A percentile compares a stretch with the other conserved stretches of the same genome.
Evolutionary conservation across 768 basidiomycete genomes (phyloP).

Genomic region (Lentinus tigrinus): DNA sequence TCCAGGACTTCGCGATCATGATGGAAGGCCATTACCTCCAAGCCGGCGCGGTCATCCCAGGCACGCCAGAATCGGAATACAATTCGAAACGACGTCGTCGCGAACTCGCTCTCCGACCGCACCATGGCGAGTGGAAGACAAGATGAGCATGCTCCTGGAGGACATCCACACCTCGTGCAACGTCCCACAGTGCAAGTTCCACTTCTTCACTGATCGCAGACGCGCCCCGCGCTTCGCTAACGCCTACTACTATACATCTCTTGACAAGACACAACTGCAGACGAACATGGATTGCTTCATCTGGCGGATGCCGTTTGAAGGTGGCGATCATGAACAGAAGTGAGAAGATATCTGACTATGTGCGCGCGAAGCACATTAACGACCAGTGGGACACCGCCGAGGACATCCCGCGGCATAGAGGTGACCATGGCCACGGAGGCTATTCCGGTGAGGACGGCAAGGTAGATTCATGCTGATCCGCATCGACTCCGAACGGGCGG

Average conservation of each 20-base stretch:
- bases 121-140: slow-evolving; percentile 75
- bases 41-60: slow-evolving; percentile 65
- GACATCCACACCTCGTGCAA: slow-evolving; percentile 70
- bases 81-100: not conserved
- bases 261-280: slow-evolving; percentile 54
- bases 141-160: slow-evolving; percentile 69
- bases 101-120: not conserved
- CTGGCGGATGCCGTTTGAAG: slow-evolving; percentile 64
- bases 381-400: not conserved
- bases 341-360: slow-evolving; percentile 40
- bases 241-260: not conserved
- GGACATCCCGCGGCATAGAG: no score
- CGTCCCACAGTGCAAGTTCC: slow-evolving; percentile 66
- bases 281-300: slow-evolving; percentile 70
- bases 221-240: not conserved
- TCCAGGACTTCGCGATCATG: slow-evolving; percentile 23
- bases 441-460: no score
- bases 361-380: slow-evolving; percentile 16
- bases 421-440: no score
- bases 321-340: slow-evolving; percentile 50
- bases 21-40: slow-evolving; percentile 64
- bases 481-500: no score
- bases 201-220: not conserved
- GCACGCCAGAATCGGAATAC: slow-evolving; percentile 39
- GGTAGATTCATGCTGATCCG: no score